phyloP scores from a whole-genome alignment of 495 filamentous ascomycete genomes.

The Cryomyces minteri region DNA sequence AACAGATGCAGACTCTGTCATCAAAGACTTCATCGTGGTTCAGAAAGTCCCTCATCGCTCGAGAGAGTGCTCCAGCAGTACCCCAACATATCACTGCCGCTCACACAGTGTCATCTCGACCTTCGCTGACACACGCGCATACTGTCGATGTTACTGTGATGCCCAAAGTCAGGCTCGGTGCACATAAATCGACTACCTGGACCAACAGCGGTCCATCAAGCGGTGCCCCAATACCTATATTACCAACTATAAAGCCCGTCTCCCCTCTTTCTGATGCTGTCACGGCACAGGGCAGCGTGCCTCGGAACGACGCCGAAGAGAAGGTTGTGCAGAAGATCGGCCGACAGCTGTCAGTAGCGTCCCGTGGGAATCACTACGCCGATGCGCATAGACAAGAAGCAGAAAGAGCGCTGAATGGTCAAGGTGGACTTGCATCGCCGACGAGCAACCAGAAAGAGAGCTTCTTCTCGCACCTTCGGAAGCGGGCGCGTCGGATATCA shows the following conservation, averaged over 20 bases:
- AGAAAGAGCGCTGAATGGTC: slow-evolving; percentile 78
- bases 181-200: slow-evolving; percentile 73
- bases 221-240: slow-evolving; percentile 89
- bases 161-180: slow-evolving; percentile 38
- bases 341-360: slow-evolving; percentile 86
- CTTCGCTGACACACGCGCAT: slow-evolving; percentile 39
- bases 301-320: slow-evolving; percentile 34
- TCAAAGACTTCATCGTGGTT: slow-evolving; percentile 86
- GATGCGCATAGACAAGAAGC: slow-evolving; percentile 82
- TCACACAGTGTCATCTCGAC: slow-evolving; percentile 24
- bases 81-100: slow-evolving; percentile 20
- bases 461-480: slow-evolving; percentile 94
- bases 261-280: slow-evolving; percentile 85
- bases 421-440: slow-evolving; percentile 43
- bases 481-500: slow-evolving; percentile 81
- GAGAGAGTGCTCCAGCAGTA: slow-evolving; percentile 38
- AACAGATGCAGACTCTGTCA: slow-evolving; percentile 45
- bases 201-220: slow-evolving; percentile 51
- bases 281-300: slow-evolving; percentile 61
- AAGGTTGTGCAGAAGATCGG: slow-evolving; percentile 84
- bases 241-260: slow-evolving; percentile 89
- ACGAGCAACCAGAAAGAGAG: slow-evolving; percentile 65
- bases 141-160: slow-evolving; percentile 18
- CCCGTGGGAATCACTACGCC: slow-evolving; percentile 75
- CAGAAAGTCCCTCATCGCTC: slow-evolving; percentile 71